Conservation (phyloP, 1,284 basidiomycete species). For the Austropuccinia psidii region DNA sequence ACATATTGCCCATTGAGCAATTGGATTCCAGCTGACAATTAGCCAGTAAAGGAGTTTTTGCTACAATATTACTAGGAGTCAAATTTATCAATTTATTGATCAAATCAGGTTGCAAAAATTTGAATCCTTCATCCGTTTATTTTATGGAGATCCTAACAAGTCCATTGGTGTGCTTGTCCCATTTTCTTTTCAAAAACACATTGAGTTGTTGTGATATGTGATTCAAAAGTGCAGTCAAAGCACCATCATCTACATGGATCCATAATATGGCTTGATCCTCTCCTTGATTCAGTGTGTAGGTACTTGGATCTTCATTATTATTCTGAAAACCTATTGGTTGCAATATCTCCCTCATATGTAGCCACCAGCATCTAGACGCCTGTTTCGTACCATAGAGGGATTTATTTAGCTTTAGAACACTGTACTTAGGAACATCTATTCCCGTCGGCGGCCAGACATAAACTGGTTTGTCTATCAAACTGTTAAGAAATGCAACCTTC, state of each 20-base stretch:
- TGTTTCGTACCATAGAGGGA: background rate
- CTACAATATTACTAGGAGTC: no score
- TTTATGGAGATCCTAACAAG: background rate
- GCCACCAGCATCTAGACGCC: slow-evolving; percentile 1
- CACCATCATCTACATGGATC: slow-evolving; percentile 17
- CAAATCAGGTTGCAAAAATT: background rate
- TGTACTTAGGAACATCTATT: background rate
- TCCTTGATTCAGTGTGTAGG: no score
- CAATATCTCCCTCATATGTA: no score
- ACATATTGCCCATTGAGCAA: no score
- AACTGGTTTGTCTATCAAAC: background rate
- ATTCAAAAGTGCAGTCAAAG: background rate
- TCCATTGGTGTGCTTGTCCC: background rate
- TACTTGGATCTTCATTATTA: no score
- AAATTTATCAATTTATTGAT: no score
- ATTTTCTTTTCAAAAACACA: background rate
- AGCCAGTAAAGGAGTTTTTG: no score
- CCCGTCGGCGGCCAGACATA: background rate
- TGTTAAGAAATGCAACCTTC: no score
- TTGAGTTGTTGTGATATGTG: background rate
- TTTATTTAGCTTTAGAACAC: background rate
- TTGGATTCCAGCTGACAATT: no score
- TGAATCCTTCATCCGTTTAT: background rate
- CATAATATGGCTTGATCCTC: background rate
- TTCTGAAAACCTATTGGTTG: no score